Evolutionary conservation across 2,329 filamentous ascomycete species (phyloP).

Genomic region (Aquanectria penicillioides): DNA sequence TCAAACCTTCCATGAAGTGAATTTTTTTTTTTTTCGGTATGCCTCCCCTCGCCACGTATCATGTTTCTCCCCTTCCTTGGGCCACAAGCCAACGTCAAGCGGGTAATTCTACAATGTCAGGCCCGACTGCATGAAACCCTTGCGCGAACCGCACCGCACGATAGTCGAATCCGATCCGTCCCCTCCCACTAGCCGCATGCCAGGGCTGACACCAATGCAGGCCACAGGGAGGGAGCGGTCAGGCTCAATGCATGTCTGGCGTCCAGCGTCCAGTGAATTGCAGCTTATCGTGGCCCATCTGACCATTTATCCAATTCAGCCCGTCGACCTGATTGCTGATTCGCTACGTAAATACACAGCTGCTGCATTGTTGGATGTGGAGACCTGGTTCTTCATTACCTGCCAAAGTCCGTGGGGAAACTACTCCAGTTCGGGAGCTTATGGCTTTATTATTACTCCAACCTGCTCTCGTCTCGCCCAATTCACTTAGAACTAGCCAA

Average conservation of each 20-base stretch:
- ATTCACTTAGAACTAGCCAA: background rate
- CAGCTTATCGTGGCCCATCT: slow-evolving; percentile 12
- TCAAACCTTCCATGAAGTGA: too few relatives aligned
- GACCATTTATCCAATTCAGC: background rate
- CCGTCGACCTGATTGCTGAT: background rate
- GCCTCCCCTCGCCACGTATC: too few relatives aligned
- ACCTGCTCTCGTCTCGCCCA: background rate
- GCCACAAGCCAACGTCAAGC: background rate
- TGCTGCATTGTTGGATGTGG: slow-evolving; percentile 7
- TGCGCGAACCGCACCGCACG: background rate
- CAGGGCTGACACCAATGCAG: slow-evolving; percentile 1
- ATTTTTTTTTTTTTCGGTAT: too few relatives aligned
- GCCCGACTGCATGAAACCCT: slow-evolving; percentile 2
- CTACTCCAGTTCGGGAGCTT: too few relatives aligned
- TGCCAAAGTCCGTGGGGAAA: background rate
- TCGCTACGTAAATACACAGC: background rate
- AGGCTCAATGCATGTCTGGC: background rate
- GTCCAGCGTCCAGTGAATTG: background rate
- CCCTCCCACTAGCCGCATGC: background rate
- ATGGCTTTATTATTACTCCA: background rate
- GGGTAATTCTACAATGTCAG: background rate
- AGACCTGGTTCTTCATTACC: background rate
- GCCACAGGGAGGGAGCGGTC: slow-evolving; percentile 6
- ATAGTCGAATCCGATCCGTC: background rate
- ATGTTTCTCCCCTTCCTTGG: too few relatives aligned